Percentiles rank a stretch among this genome's conserved stretches.
These are phyloP conservation scores for Hygrocybe coccinea DNA, from an alignment of 768 basidiomycete species.

Conservation along the genomic window DNA sequence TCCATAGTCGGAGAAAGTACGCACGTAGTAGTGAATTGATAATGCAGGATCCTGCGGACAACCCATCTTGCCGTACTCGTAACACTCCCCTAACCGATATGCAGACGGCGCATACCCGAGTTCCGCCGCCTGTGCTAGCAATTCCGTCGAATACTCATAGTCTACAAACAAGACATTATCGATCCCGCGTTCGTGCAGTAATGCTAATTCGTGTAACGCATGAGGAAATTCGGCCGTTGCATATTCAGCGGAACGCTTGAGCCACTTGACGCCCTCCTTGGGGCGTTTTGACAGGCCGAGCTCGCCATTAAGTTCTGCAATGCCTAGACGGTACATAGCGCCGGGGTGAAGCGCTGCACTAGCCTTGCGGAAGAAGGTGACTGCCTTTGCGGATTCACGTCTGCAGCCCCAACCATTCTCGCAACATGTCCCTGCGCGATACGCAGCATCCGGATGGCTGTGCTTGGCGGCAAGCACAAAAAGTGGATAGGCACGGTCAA, in stretches of 20 bases:
- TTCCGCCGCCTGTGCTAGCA: constrained; percentile 92
- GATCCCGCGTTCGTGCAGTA: constrained; percentile 95
- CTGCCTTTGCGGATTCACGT: constrained; percentile 84
- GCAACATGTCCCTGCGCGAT: constrained; percentile 94
- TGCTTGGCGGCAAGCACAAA: constrained; percentile 97
- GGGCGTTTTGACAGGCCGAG: constrained; percentile 80
- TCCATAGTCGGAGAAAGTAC: constrained; percentile 27
- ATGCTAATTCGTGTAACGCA: constrained; percentile 88
- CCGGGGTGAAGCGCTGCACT: constrained; percentile 88
- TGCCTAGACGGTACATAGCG: constrained; percentile 94
- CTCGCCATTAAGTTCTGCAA: constrained; percentile 94
- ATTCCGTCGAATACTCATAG: constrained; percentile 89
- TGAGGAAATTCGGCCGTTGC: constrained; percentile 95
- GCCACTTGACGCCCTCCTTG: constrained; percentile 97
- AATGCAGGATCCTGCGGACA: constrained; percentile 96
- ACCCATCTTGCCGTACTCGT: constrained; percentile 98
- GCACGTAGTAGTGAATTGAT: constrained; percentile 97
- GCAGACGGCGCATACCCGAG: constrained; percentile 96
- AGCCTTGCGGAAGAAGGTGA: constrained; percentile 92
- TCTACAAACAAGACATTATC: constrained; percentile 98
- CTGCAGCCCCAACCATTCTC: constrained; percentile 99
- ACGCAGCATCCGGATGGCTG: constrained; percentile 91
- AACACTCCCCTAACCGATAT: constrained; percentile 93
- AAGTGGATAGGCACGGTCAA: constrained; percentile 93
- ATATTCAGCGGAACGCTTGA: constrained; percentile 93